Base-by-base conservation (phyloP, 345 rosid species). In the Eucalyptus sp. region DNA sequence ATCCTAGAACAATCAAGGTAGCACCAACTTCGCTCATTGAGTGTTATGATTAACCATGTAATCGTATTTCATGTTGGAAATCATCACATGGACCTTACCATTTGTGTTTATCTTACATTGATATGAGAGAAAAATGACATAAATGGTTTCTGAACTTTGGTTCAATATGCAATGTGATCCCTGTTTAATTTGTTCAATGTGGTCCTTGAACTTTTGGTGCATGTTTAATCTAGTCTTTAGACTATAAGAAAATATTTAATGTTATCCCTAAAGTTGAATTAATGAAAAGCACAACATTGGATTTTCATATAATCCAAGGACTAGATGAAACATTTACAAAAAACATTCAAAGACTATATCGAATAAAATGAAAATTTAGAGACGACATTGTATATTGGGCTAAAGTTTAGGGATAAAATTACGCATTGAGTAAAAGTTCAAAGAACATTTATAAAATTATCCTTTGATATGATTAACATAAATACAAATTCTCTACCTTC, bases 221-320 rank as follows among this genome's bases (percentile, higher is more conserved):
- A 31, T 31, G 17, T 31, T 18, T 25, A 17, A 17, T 68, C 7
- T 68, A 68, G 43, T 68, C 13, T 10, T 1, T 68, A 17, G 10
- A 68, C 4, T 17, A 68, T 33, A 68, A 33, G 24, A 68, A 33
- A 68, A 68, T 31, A 5, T 68, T 17, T 20, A 33, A 68, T 33
- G 3, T 17, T 33, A 2, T 68, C 24, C 4, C 1, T 33, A 0
- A 68, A 68, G 2, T 33, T 66, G 20, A 8, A 68, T 33, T 68
- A 33, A 68, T 68, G 3, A 10, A 68, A 68, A 68, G 43, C 24
- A 68, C 4, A 17, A 18, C 44, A 18, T 37, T 71, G 44, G 13
- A 37, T 18, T 17, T 17, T 71, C 10, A n/a, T n/a, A 66, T 66
- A 60, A 12, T 25, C 13, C 0, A 60, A 9, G n/a, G 4, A 60